Evolutionary conservation across 768 basidiomycete genomes (phyloP).

Genomic region (Boletales sp.): DNA sequence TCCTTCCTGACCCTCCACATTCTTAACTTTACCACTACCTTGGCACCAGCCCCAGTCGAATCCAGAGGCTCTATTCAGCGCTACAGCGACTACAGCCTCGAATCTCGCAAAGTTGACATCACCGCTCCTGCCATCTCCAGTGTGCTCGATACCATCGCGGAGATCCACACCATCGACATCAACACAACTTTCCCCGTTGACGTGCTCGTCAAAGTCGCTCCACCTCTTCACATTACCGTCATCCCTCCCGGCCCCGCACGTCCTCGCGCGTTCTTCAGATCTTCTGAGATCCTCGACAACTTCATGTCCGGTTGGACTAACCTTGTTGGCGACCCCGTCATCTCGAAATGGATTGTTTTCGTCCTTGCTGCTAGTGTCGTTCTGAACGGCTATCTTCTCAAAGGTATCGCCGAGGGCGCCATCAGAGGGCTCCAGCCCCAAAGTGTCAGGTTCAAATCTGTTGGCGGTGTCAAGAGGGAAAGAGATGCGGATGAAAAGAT

Average conservation of each 20-base stretch:
- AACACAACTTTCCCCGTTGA: conserved; percentile 29
- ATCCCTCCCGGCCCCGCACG: conserved; percentile 31
- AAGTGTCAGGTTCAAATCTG: conserved; percentile 27
- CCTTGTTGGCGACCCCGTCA: conserved; percentile 90
- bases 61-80: conserved; percentile 14
- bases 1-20: conserved; percentile 91
- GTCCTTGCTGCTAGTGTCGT: conserved; percentile 81
- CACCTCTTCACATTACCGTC: conserved; percentile 57
- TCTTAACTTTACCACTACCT: conserved; percentile 88
- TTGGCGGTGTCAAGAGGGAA: conserved; percentile 17
- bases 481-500: conserved; percentile 20
- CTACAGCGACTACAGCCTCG: conserved; percentile 15
- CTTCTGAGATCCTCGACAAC: conserved; percentile 63
- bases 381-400: conserved; percentile 91
- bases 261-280: conserved; percentile 31
- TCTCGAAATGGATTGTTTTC: conserved; percentile 94
- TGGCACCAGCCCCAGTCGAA: conserved; percentile 62
- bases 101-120: conserved; percentile 63
- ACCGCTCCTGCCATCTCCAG: conserved; percentile 55
- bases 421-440: conserved; percentile 31
- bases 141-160: conserved; percentile 57
- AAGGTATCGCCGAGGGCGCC: conserved; percentile 68
- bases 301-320: conserved; percentile 90
- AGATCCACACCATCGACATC: conserved; percentile 16
- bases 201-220: conserved; percentile 57